Evolutionary conservation across 805 yeast genomes (phyloP), one percentile per base, ranked within the genome.

Genomic region (Saturnispora silvae): DNA sequence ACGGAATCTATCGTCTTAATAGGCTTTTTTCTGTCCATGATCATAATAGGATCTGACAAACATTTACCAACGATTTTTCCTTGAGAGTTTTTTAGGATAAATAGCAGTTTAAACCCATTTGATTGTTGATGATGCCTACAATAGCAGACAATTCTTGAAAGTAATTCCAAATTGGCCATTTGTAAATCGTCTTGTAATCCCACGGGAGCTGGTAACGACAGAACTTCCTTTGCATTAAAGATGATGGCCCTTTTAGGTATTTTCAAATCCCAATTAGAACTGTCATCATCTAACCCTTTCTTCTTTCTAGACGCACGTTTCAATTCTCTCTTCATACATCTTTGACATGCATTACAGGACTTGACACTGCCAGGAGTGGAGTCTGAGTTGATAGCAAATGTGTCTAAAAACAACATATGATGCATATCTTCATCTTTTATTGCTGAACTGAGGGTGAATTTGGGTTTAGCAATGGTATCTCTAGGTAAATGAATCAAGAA

Each of bases 291-390:
- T 38, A 76, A 69, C n/a, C 84, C 84, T 4, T 77, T 71, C 60
- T 92, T 89, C 54, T 95, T 75, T 57, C 98, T 74, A 25, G 89
- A 78, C 1, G 97, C 97, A 49, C 98, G 71, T 59, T 92, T 85
- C 51, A 85, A 79, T 54, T 89, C 98, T 52, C 98, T 71, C 57
- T 86, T 81, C 52, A 87, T 76, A 65, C 98, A 89, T 50, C 94
- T 75, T 18, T 77, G 54, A 62, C 98, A 89, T 48, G 85, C 86
- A 49, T 77, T 75, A 47, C 94, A 83, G 18, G 71, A 64, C 38
- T 50, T 51, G 31, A 56, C 16, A 15, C 40, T 44, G 0, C 28
- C 26, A 20, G 42, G 48, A 11, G 41, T 43, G 3, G 39, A 30
- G 16, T 45, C 42, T 7, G 53, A 43, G 7, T 54, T 54, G 38